These are phyloP conservation scores for Colletotrichum higginsianum DNA, from an alignment of 2,329 filamentous ascomycete genomes.

Conservation along the genomic window DNA sequence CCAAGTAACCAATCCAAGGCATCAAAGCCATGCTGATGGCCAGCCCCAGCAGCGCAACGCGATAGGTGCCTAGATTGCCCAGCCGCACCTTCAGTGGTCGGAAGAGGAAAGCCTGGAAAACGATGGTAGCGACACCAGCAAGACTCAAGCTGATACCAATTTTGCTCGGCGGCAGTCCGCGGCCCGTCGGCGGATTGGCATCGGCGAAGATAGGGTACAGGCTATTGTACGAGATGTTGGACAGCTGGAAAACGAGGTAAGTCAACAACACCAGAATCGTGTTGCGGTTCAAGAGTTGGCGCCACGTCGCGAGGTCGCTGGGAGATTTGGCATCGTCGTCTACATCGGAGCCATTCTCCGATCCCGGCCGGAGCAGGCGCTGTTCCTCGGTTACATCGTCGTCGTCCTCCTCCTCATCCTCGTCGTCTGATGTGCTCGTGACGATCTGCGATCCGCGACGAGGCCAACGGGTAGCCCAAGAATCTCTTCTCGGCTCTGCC, in stretches of 20 bases:
- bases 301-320: constrained; percentile 64
- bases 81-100: constrained; percentile 82
- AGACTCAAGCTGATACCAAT: constrained; percentile 90
- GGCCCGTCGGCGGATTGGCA: constrained; percentile 80
- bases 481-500: constrained; percentile 47
- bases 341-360: constrained; percentile 62
- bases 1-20: constrained; percentile 88
- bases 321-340: constrained; percentile 66
- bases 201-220: constrained; percentile 95
- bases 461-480: constrained; percentile 59
- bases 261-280: constrained; percentile 86
- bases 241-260: constrained; percentile 93
- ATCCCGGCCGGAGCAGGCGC: constrained; percentile 47
- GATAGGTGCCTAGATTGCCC: constrained; percentile 90
- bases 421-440: constrained; percentile 46
- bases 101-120: constrained; percentile 92
- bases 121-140: constrained; percentile 86
- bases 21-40: constrained; percentile 87
- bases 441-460: constrained; percentile 44
- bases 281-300: constrained; percentile 81
- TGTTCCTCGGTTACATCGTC: constrained; percentile 41
- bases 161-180: constrained; percentile 80
- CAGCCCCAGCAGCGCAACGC: constrained; percentile 83
- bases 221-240: constrained; percentile 95
- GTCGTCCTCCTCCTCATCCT: constrained; percentile 42